Evolutionary conservation across 495 filamentous ascomycete genomes (phyloP).

Genomic region (Hamigera avellanea): DNA sequence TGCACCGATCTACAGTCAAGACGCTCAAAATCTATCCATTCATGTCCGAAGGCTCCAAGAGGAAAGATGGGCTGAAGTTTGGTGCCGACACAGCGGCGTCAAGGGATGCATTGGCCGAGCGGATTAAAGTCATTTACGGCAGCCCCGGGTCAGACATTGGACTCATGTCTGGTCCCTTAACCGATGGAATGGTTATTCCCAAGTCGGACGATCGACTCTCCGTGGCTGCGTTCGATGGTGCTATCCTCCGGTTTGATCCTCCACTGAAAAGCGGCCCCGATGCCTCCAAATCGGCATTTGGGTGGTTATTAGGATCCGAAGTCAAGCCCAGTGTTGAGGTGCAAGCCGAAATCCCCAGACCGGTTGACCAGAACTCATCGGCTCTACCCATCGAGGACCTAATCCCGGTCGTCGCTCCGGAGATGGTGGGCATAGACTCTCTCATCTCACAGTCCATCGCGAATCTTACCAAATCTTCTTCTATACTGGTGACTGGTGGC

Average conservation of each 20-base stretch:
- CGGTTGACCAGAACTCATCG: constrained; percentile 36
- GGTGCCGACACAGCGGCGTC: constrained; percentile 76
- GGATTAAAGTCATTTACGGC: constrained; percentile 35
- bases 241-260: constrained; percentile 67
- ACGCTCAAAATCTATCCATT: constrained; percentile 73
- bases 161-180: constrained; percentile 75
- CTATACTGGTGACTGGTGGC: constrained; percentile 77
- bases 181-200: constrained; percentile 71
- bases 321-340: constrained; percentile 59
- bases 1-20: constrained; percentile 40
- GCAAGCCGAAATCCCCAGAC: constrained; percentile 54
- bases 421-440: constrained; percentile 77
- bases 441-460: constrained; percentile 57
- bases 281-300: constrained; percentile 37
- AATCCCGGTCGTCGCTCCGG: constrained; percentile 38
- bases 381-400: constrained; percentile 38
- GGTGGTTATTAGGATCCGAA: constrained; percentile 71
- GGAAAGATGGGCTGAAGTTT: constrained; percentile 63
- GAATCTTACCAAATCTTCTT: constrained; percentile 73
- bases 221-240: constrained; percentile 44
- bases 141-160: constrained; percentile 31
- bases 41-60: constrained; percentile 35
- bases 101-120: constrained; percentile 51
- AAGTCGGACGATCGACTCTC: constrained; percentile 24
- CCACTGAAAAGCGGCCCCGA: constrained; percentile 30